Percentiles rank a stretch among this genome's conserved stretches.
Evolutionary conservation across 768 basidiomycete species (phyloP).

Genomic region (Chalciporus chontae): DNA sequence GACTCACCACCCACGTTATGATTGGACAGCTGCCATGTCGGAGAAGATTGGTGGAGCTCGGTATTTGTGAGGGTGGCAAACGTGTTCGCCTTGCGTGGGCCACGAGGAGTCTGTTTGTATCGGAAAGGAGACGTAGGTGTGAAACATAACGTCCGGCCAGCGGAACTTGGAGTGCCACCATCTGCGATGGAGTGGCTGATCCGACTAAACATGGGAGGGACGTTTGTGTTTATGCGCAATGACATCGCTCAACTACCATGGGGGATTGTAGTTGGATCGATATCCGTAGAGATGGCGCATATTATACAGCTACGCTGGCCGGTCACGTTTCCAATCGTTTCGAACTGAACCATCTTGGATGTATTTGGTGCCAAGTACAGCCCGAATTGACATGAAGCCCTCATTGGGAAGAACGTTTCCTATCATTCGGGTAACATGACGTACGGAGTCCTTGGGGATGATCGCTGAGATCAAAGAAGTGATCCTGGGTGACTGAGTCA

Average conservation of each 20-base stretch:
- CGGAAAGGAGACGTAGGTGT: slow-evolving; percentile 21
- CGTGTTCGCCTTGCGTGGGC: slow-evolving; percentile 31
- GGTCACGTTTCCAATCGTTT: slow-evolving; percentile 30
- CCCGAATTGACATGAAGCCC: slow-evolving; percentile 13
- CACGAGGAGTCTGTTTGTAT: slow-evolving; percentile 26
- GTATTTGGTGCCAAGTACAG: slow-evolving; percentile 7
- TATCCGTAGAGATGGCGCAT: slow-evolving; percentile 9
- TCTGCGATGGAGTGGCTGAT: slow-evolving; percentile 19
- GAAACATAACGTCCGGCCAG: slow-evolving; percentile 12
- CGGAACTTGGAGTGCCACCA: slow-evolving; percentile 11
- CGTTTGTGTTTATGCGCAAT: slow-evolving; percentile 28
- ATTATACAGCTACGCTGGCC: slow-evolving; percentile 17
- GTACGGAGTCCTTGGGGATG: slow-evolving; percentile 13
- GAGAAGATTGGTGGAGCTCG: slow-evolving; percentile 29
- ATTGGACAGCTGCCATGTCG: slow-evolving; percentile 24
- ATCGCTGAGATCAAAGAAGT: slow-evolving; percentile 14
- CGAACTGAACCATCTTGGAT: slow-evolving; percentile 17
- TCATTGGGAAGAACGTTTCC: slow-evolving; percentile 6
- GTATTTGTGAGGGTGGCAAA: slow-evolving; percentile 31
- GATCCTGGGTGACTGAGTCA: slow-evolving; percentile 7
- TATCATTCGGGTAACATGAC: slow-evolving; percentile 13
- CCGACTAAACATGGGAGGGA: slow-evolving; percentile 20
- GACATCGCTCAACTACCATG: slow-evolving; percentile 23
- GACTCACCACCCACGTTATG: slow-evolving; percentile 27
- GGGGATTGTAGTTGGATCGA: background rate